These are phyloP conservation scores for Juncus effusus DNA, from an alignment of 176 grass and related monocot species.

Conservation along the genomic window DNA sequence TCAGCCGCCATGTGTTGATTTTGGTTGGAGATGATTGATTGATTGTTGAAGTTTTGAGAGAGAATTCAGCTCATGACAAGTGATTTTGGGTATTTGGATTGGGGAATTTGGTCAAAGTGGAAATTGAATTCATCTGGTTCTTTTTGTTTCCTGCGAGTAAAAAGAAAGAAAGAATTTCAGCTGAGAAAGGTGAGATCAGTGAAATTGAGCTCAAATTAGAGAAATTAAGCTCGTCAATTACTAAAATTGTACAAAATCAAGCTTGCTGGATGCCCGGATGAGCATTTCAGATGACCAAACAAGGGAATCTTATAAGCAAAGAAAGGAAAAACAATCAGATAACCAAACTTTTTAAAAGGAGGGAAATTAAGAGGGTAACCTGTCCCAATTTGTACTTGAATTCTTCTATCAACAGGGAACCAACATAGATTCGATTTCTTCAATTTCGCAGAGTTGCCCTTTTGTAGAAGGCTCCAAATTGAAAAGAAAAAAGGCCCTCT, in stretches of 20 bases:
- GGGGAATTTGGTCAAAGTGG: slow-evolving; percentile 1
- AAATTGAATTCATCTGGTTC: slow-evolving; percentile 5
- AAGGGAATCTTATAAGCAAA: background rate
- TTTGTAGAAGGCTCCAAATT: slow-evolving; percentile 20
- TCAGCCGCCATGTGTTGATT: slow-evolving; percentile 57
- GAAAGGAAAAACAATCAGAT: background rate
- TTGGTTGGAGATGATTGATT: background rate
- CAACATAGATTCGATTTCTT: slow-evolving; percentile 22
- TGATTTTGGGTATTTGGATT: background rate
- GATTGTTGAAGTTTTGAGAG: slow-evolving; percentile 15
- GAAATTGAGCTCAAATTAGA: slow-evolving; percentile 20
- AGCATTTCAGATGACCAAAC: background rate
- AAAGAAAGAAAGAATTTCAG: slow-evolving; percentile 5
- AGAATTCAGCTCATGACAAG: slow-evolving; percentile 2
- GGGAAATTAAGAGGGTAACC: background rate
- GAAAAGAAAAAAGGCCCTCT: background rate
- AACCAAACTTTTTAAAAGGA: background rate
- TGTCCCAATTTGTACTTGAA: background rate
- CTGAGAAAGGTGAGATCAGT: slow-evolving; percentile 16
- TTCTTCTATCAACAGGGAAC: background rate
- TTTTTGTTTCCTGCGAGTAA: background rate
- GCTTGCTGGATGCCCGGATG: background rate
- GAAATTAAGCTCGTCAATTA: slow-evolving; percentile 10
- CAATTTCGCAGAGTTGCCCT: slow-evolving; percentile 2
- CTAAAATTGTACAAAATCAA: slow-evolving; percentile 4